Evolutionary conservation across 352 stramenopile species (phyloP), one percentile per base, ranked within the genome.

Genomic region (Blastocystis sp.): DNA sequence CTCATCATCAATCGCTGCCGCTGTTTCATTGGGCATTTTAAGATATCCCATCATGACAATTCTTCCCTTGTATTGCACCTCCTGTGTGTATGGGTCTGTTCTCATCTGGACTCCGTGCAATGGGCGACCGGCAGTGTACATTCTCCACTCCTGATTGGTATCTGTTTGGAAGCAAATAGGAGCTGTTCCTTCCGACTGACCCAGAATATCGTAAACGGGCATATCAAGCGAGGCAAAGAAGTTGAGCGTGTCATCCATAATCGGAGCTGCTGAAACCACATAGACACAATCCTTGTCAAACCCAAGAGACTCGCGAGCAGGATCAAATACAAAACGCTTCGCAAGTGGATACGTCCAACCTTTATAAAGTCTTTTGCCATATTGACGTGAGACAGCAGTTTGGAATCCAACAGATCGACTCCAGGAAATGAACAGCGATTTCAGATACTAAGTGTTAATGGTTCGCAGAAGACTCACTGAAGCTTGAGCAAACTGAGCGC

Each of bases 371-470:
- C 93, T 95, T 68, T 95, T 92, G 66, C 94, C 94, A 73, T 93
- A 96, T 91, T 97, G 95, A 23, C 92, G 93, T 53, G 94, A 90
- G 68, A 91, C 76, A n/a, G 92, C 53, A 23, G 76, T 54, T 45
- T 87, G 61, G 37, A 80, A 66, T n/a, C 91, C 91, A 63, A 92
- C 91, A n/a, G 76, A 92, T 90, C 97, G 98, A 61, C 94, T 95
- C 93, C 94, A 97, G 3, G 91, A 92, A 7, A 94, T 94, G 76
- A 98, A 94, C 75, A 92, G 93, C 91, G 96, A 96, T 91, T 97
- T 97, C 66, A 97, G 90, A 54, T 95, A 95, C 92, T 93, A 54
- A 94, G 90, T 6, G 92, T 93, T 79, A 95, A 91, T 5, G 92
- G 80, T 45, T 93, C 89, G 13, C 92, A 93, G 91, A 95, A 95